Conservation (phyloP, 257 asterid species). For the Misopates orontium region DNA sequence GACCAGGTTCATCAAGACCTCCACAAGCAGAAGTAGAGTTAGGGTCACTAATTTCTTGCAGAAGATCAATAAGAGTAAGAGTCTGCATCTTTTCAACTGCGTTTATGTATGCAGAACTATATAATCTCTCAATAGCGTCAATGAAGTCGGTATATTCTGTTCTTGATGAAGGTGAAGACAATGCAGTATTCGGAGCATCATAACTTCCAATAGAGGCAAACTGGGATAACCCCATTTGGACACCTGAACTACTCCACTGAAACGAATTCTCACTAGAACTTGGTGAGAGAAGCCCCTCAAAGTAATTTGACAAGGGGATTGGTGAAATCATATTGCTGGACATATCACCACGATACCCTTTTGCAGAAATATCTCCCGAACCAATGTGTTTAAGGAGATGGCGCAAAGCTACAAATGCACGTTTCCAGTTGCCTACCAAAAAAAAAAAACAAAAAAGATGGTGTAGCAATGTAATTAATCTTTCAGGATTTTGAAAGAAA, state of each 20-base stretch:
- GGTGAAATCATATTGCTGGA: conserved; percentile 45
- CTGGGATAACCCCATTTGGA: conserved; percentile 44
- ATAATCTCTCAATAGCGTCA: conserved; percentile 62
- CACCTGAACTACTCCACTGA: conserved; percentile 69
- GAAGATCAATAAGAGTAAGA: conserved; percentile 66
- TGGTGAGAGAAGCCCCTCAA: conserved; percentile 62
- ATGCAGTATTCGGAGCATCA: conserved; percentile 40
- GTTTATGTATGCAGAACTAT: conserved; percentile 41
- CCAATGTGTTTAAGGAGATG: conserved; percentile 61
- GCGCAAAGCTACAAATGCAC: conserved; percentile 75
- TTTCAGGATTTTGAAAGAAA: conserved; percentile 11
- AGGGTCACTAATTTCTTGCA: conserved; percentile 68
- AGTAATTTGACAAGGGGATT: conserved; percentile 70
- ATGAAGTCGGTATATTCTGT: conserved; percentile 59
- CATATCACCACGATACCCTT: conserved; percentile 36
- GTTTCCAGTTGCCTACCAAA: conserved; percentile 84
- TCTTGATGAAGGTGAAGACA: conserved; percentile 43
- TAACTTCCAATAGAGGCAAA: conserved; percentile 41
- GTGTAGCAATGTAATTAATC: neutral
- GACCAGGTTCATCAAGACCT: conserved; percentile 95
- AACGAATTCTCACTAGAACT: conserved; percentile 53
- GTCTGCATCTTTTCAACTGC: conserved; percentile 72
- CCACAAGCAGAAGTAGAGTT: conserved; percentile 69
- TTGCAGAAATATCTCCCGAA: conserved; percentile 37
- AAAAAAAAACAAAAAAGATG: conserved; percentile 27